Evolutionary conservation across 2,329 filamentous ascomycete species (phyloP).

Genomic region (Trichothecium sympodiale): DNA sequence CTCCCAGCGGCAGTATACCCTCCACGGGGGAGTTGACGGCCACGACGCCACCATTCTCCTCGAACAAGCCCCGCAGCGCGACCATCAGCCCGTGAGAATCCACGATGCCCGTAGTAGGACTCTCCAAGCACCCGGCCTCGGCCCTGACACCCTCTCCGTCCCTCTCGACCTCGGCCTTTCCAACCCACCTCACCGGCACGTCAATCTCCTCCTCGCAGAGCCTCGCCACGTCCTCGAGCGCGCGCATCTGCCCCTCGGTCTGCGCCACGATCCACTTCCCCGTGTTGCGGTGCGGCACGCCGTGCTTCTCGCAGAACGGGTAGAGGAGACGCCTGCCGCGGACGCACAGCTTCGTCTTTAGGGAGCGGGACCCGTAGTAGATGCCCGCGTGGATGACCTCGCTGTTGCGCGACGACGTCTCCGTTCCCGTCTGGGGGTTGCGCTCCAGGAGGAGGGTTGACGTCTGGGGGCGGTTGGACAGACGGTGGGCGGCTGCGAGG

Average conservation of each 20-base stretch:
- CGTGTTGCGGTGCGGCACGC: conserved; percentile 60
- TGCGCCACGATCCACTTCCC: conserved; percentile 97
- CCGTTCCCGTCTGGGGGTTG: conserved; percentile 63
- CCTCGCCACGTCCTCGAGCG: conserved; percentile 39
- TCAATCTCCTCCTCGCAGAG: conserved; percentile 26
- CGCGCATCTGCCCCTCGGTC: conserved; percentile 55
- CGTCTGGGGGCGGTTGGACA: conserved; percentile 51
- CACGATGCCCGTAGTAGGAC: conserved; percentile 77
- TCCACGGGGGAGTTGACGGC: conserved; percentile 60
- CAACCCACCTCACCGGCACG: conserved; percentile 65
- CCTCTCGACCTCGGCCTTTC: conserved; percentile 44
- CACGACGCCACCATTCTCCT: conserved; percentile 63
- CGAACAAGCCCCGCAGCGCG: conserved; percentile 64
- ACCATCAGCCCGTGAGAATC: conserved; percentile 82
- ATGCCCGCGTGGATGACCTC: conserved; percentile 95
- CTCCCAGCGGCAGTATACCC: conserved; percentile 41
- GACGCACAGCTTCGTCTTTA: conserved; percentile 80
- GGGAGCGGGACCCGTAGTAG: conserved; percentile 66
- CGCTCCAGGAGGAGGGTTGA: conserved; percentile 70
- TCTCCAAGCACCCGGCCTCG: conserved; percentile 65
- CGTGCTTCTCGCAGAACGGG: conserved; percentile 55
- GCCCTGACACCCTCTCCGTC: conserved; percentile 70
- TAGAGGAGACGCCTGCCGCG: conserved; percentile 70
- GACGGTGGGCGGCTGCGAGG: conserved; percentile 63
- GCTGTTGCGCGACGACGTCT: conserved; percentile 83